These are phyloP conservation scores for Elaphomyces granulatus DNA, from an alignment of 495 filamentous ascomycete species.

Conservation along the genomic window DNA sequence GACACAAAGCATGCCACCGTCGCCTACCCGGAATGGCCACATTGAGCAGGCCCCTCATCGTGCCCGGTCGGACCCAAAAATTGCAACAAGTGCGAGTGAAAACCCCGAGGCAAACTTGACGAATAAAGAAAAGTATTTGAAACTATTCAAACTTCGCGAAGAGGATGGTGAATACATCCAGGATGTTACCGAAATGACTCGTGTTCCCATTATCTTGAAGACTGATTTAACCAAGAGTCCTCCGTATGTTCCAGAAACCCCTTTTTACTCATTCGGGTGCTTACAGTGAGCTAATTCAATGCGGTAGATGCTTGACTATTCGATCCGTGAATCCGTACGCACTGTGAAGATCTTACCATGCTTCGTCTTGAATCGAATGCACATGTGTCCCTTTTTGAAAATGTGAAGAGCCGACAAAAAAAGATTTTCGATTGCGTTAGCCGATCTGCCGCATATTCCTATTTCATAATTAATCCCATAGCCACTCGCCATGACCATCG, in stretches of 20 bases:
- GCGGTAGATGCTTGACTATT: slow-evolving; percentile 78
- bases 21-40: slow-evolving; percentile 66
- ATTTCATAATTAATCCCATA: neutral
- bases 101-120: slow-evolving; percentile 62
- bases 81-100: slow-evolving; percentile 55
- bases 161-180: slow-evolving; percentile 94
- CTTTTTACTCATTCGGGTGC: neutral
- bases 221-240: slow-evolving; percentile 97
- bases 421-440: neutral
- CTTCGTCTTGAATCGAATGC: neutral
- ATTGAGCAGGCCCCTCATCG: slow-evolving; percentile 64
- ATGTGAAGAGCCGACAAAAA: neutral
- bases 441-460: neutral
- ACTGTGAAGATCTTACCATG: slow-evolving; percentile 35
- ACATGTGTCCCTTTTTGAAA: neutral
- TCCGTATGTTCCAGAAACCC: slow-evolving; percentile 53
- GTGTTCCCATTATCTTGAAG: slow-evolving; percentile 92
- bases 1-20: slow-evolving; percentile 92
- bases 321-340: slow-evolving; percentile 95
- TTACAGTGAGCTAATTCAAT: slow-evolving; percentile 26
- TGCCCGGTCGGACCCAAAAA: slow-evolving; percentile 82
- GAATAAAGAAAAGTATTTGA: slow-evolving; percentile 93
- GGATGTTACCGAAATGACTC: slow-evolving; percentile 93
- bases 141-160: slow-evolving; percentile 77
- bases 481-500: neutral